Evolutionary conservation across 2,329 filamentous ascomycete species (phyloP).

Genomic region (Trematosphaeria pertusa): DNA sequence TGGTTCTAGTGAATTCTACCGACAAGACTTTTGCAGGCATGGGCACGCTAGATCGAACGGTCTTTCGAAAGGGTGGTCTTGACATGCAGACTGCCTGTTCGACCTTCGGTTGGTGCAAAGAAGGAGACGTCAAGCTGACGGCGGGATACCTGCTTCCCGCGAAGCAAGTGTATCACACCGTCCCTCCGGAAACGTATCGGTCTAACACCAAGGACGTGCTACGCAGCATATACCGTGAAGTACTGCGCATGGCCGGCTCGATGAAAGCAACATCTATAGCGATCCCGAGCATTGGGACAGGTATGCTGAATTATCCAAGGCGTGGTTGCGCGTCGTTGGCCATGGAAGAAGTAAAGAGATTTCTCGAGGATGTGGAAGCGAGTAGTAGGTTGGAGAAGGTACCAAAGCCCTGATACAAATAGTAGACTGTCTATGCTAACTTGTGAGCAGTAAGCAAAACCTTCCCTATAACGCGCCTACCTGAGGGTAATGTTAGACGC

Average conservation of each 20-base stretch:
- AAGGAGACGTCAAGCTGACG: slow-evolving; percentile 38
- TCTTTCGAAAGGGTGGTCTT: slow-evolving; percentile 40
- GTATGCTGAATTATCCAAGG: slow-evolving; percentile 34
- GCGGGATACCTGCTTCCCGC: slow-evolving; percentile 36
- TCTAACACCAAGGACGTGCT: slow-evolving; percentile 31
- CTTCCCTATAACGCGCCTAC: neutral
- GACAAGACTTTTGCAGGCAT: slow-evolving; percentile 32
- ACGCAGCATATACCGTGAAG: slow-evolving; percentile 37
- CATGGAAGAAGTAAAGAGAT: slow-evolving; percentile 42
- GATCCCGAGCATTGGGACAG: slow-evolving; percentile 43
- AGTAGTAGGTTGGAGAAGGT: slow-evolving; percentile 36
- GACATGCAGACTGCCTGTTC: slow-evolving; percentile 29
- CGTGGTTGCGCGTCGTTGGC: slow-evolving; percentile 39
- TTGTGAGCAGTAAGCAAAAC: too few species aligned
- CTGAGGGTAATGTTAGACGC: too few species aligned
- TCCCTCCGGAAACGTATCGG: slow-evolving; percentile 34
- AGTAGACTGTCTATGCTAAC: too few species aligned
- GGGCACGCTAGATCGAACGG: slow-evolving; percentile 37
- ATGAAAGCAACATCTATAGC: slow-evolving; percentile 39
- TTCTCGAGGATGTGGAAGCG: slow-evolving; percentile 31
- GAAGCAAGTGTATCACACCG: slow-evolving; percentile 37
- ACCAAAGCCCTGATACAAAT: too few species aligned
- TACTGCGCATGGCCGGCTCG: slow-evolving; percentile 30
- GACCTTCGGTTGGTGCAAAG: slow-evolving; percentile 31
- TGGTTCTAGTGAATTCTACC: slow-evolving; percentile 45